Evolutionary conservation across 371 early-diverging fungal species (phyloP).

Genomic region (Mortierella sp.): DNA sequence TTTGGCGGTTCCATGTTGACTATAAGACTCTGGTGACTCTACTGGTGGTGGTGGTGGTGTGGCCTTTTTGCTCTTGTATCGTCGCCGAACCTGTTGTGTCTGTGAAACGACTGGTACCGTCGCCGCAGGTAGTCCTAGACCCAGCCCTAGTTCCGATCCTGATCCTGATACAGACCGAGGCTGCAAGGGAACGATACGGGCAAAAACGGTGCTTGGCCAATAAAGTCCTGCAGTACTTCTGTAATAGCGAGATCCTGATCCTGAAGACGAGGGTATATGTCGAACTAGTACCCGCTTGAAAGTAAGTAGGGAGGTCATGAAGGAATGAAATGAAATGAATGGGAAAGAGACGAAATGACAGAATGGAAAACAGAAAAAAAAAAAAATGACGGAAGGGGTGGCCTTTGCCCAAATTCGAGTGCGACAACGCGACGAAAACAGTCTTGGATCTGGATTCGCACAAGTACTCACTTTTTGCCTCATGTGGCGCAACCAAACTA

Average conservation of each 20-base stretch:
- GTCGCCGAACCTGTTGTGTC: not conserved
- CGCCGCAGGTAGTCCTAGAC: not conserved
- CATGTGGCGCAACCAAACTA: too few relatives aligned
- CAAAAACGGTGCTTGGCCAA: not conserved
- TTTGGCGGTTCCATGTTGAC: constrained; percentile 19
- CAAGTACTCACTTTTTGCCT: too few relatives aligned
- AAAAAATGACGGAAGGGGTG: not conserved
- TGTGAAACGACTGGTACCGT: not conserved
- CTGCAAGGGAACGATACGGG: not conserved
- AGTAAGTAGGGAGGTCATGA: not conserved
- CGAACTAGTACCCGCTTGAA: not conserved
- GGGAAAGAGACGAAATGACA: not conserved
- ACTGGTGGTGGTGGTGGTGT: not conserved
- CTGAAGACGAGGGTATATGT: not conserved
- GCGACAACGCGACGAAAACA: too few relatives aligned
- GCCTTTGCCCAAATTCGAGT: constrained; percentile 5
- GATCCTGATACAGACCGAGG: not conserved
- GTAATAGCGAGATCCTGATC: not conserved
- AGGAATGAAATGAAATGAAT: not conserved
- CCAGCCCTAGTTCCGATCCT: not conserved
- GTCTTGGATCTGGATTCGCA: too few relatives aligned
- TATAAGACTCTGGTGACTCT: not conserved
- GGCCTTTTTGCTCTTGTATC: not conserved
- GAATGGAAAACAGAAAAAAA: not conserved
- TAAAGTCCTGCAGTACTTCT: not conserved